phyloP scores from a whole-genome alignment of 2,329 filamentous ascomycete species.

The Dothiorella sarmentorum region DNA sequence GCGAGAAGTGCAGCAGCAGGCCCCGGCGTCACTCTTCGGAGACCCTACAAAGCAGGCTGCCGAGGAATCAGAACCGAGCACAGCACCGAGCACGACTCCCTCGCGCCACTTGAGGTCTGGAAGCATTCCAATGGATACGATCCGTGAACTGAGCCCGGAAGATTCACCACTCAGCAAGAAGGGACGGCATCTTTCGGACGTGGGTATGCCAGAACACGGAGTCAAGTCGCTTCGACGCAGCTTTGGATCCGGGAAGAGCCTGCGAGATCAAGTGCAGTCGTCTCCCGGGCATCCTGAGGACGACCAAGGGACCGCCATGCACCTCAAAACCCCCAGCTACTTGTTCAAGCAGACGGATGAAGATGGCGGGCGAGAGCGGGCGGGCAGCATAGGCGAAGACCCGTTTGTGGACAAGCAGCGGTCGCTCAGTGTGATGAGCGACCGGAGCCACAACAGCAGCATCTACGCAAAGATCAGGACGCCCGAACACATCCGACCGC shows the following conservation, averaged over 20 bases:
- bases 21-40: background rate
- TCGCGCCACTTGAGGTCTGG: constrained; percentile 29
- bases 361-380: background rate
- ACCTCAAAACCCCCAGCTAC: background rate
- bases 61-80: background rate
- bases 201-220: constrained; percentile 41
- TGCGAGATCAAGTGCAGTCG: background rate
- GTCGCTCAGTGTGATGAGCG: constrained; percentile 43
- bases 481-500: constrained; percentile 54
- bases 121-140: constrained; percentile 46
- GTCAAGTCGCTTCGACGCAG: constrained; percentile 39
- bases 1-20: background rate
- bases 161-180: constrained; percentile 40
- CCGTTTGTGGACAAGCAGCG: constrained; percentile 32
- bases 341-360: background rate
- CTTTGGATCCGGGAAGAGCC: background rate
- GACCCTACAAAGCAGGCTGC: background rate
- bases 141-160: constrained; percentile 50
- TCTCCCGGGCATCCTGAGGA: constrained; percentile 28
- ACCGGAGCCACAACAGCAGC: constrained; percentile 28
- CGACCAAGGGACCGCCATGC: constrained; percentile 29
- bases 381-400: constrained; percentile 10
- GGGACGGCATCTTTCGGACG: constrained; percentile 41
- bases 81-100: constrained; percentile 19
- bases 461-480: constrained; percentile 41